Evolutionary conservation across 164 flowering plant genomes (phyloP), one percentile per base, ranked within the genome.

Genomic region (Cinnamomum chago): DNA sequence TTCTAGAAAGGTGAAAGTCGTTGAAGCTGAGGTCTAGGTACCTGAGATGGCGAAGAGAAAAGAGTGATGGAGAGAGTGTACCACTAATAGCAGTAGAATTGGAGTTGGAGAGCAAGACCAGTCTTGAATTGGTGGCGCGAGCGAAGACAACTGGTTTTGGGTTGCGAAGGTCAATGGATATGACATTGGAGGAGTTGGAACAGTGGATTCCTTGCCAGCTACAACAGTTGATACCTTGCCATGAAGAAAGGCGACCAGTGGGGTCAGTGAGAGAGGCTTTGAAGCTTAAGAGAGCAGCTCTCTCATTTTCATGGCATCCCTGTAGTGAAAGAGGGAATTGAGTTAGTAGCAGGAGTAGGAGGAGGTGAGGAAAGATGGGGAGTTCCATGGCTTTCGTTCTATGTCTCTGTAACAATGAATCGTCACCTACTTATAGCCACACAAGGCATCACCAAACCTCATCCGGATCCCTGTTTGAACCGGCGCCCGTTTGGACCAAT

Each of bases 1-100:
- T 73, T 52, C 40, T 78, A 2, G 80, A 74, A 50, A 65, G 60
- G 24, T 69, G 50, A 67, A 78, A 78, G 40, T 78, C 55, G 66
- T 78, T 78, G 74, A 65, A 74, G 50, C 77, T 75, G 7, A 79
- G 76, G 58, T 79, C 78, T 52, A 79, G 78, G 55, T 72, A n/a
- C 27, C 62, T 55, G 28, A 79, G 65, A 65, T 72, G 65, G 65
- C 5, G 17, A 58, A 76, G 81, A 1, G 13, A 73, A 73, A 76
- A 79, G 27, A 79, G 79, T n/a, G 74, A 50, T 9, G 70, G 73
- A 52, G 81, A 72, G 33, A 79, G 24, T 18, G 71, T 72, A 22
- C 81, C 81, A 2, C 51, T 73, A 17, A 79, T 14, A 14, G 74
- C 62, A 14, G 70, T 72, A 10, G 76, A 25, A 51, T n/a, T 40